A percentile compares a stretch with the other conserved stretches of the same genome.
These are phyloP conservation scores for Glycine tomentella DNA, from an alignment of 306 rosid species.

Conservation along the genomic window DNA sequence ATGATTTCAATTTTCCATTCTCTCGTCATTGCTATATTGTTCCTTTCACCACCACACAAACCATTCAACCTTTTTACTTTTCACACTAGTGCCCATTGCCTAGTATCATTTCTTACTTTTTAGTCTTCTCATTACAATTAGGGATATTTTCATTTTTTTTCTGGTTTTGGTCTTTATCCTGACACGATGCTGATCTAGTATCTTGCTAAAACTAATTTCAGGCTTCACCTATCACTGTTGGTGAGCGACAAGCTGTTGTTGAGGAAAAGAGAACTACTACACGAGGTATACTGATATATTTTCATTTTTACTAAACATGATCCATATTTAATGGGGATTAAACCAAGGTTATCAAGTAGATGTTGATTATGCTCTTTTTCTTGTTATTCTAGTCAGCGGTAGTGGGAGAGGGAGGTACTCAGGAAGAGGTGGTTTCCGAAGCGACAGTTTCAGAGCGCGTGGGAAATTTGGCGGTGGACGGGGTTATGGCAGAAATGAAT, in stretches of 20 bases:
- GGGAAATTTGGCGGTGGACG: conserved; percentile 75
- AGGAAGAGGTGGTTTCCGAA: conserved; percentile 80
- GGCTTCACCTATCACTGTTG: conserved; percentile 81
- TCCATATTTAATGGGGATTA: conserved; percentile 20
- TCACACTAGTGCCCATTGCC: not conserved
- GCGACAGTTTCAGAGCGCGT: conserved; percentile 74
- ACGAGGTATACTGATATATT: conserved; percentile 68
- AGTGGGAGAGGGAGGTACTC: conserved; percentile 91
- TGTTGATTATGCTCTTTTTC: conserved; percentile 36
- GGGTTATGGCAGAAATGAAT: conserved; percentile 82
- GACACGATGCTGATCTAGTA: not conserved
- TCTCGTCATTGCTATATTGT: not conserved
- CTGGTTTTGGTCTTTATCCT: not conserved
- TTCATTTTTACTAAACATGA: conserved; percentile 22
- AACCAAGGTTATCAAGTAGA: not conserved
- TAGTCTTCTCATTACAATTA: not conserved
- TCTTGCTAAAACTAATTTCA: conserved; percentile 51
- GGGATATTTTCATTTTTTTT: not conserved
- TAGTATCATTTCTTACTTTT: not conserved
- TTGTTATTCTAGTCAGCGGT: conserved; percentile 62
- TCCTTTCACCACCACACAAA: too few species aligned
- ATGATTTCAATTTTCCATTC: not conserved
- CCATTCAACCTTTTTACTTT: too few species aligned
- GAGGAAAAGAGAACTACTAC: conserved; percentile 97
- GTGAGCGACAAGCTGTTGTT: conserved; percentile 77